A percentile compares a stretch with the other conserved stretches of the same genome.
These are phyloP conservation scores for Escallonia herrerae DNA, from an alignment of 129 eudicot genomes.

Conservation along the genomic window DNA sequence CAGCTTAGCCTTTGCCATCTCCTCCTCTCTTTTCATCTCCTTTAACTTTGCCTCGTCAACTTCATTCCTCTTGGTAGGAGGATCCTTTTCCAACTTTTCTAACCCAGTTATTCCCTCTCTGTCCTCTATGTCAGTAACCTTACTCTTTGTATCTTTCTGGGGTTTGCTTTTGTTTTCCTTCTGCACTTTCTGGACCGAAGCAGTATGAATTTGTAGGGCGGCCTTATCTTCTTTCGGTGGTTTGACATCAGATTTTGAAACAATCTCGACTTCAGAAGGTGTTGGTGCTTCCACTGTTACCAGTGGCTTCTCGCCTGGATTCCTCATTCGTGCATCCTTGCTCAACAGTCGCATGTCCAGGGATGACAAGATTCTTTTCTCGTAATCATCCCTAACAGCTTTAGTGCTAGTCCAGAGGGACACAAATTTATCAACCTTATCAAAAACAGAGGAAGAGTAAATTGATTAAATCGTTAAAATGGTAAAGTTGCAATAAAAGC, in stretches of 20 bases:
- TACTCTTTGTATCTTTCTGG: slow-evolving; percentile 37
- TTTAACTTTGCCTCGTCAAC: slow-evolving; percentile 57
- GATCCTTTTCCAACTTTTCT: slow-evolving; percentile 33
- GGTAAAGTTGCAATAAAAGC: neutral
- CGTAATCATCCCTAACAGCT: slow-evolving; percentile 79
- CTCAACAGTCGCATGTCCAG: slow-evolving; percentile 74
- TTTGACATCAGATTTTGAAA: slow-evolving; percentile 35
- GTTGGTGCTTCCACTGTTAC: slow-evolving; percentile 28
- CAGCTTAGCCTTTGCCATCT: slow-evolving; percentile 61
- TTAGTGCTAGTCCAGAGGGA: slow-evolving; percentile 54
- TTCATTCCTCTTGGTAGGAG: slow-evolving; percentile 22
- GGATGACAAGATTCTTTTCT: slow-evolving; percentile 60
- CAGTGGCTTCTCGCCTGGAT: slow-evolving; percentile 72
- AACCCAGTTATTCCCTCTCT: slow-evolving; percentile 27
- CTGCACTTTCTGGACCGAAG: slow-evolving; percentile 17
- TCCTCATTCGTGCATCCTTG: slow-evolving; percentile 81
- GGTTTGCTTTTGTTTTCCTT: slow-evolving; percentile 39
- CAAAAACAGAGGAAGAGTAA: neutral
- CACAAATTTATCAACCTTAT: slow-evolving; percentile 65
- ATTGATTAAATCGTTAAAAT: neutral
- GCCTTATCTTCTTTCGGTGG: slow-evolving; percentile 41
- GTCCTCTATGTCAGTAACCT: slow-evolving; percentile 13
- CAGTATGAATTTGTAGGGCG: neutral
- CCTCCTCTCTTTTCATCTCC: slow-evolving; percentile 80
- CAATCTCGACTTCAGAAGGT: slow-evolving; percentile 31